Evolutionary conservation across 2,329 filamentous ascomycete species (phyloP), one percentile per base, ranked within the genome.

Genomic region (Diaporthe velutina): DNA sequence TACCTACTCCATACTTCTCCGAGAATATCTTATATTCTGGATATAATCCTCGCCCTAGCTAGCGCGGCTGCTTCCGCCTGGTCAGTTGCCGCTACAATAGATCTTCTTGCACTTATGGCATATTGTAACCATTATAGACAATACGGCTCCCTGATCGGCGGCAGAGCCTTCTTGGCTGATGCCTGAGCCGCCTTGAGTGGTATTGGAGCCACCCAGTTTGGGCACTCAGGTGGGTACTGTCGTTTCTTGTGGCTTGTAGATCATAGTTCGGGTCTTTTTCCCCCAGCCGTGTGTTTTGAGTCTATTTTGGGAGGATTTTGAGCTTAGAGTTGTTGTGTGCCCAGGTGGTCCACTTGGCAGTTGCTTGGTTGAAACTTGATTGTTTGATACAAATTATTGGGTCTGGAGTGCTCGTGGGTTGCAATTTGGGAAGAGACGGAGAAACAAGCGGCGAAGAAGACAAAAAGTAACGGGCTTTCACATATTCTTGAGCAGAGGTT

Each of bases 1-100:
- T n/a, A n/a, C n/a, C n/a, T n/a, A n/a, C n/a, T n/a, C 25, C 17
- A 25, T 45, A 45, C 25, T 64, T 30, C 25, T 58, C 25, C 50
- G 17, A 15, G 50, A 12, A n/a, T 12, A 19, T 48, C n/a, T 57
- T 35, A 42, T 17, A 17, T 66, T 5, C 4, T 13, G 42, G 7
- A 13, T 50, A 28, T 66, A 66, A 2, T 45, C 33, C 42, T 30
- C 30, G 3, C 25, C 52, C 42, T 58, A 19, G 40, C 25, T 57
- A 8, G 19, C 70, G 38, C 70, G 54, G 70, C 70, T 72, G 70
- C 70, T 42, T n/a, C n/a, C n/a, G n/a, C 48, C 55, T 9, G 35
- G 55, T 30, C n/a, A 12, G 17, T 33, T 5, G 10, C 15, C 30
- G 10, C 33, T 8, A 13, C 17, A 35, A 13, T 15, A 15, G 35